Evolutionary conservation across 2,329 filamentous ascomycete genomes (phyloP).

Genomic region (Curvularia sp.): DNA sequence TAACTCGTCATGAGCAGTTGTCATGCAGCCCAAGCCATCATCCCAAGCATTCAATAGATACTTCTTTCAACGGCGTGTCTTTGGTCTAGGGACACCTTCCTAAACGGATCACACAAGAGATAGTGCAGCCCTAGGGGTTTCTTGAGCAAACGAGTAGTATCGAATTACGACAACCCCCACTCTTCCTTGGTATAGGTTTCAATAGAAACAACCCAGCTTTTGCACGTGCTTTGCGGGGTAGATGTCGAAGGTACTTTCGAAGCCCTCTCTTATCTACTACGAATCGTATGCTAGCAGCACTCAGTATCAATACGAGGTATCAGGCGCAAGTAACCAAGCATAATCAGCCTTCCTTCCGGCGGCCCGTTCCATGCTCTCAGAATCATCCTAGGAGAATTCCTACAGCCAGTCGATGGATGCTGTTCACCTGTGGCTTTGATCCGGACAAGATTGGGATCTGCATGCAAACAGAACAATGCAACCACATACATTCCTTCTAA

Average conservation of each 20-base stretch:
- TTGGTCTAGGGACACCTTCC: conserved; percentile 4
- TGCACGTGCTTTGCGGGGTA: not conserved
- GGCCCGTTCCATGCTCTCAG: not conserved
- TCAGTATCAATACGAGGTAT: not conserved
- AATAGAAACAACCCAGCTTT: not conserved
- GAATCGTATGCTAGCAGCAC: not conserved
- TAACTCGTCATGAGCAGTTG: not conserved
- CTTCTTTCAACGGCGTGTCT: too few relatives aligned
- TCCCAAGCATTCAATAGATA: not conserved
- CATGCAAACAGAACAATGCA: not conserved
- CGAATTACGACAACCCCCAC: not conserved
- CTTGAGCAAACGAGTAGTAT: not conserved
- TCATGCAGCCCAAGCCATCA: not conserved
- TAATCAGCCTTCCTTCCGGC: not conserved
- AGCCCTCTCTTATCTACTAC: not conserved
- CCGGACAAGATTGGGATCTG: not conserved
- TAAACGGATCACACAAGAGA: not conserved
- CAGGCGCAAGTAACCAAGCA: not conserved
- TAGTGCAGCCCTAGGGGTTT: not conserved
- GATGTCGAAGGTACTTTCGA: not conserved
- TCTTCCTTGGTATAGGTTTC: not conserved
- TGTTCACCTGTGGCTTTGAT: not conserved
- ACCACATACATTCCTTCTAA: not conserved
- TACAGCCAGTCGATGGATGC: not conserved
- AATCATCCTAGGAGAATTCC: not conserved